Base-by-base conservation (phyloP, 129 eudicot genomes). In the Dittrichia graveolens region DNA sequence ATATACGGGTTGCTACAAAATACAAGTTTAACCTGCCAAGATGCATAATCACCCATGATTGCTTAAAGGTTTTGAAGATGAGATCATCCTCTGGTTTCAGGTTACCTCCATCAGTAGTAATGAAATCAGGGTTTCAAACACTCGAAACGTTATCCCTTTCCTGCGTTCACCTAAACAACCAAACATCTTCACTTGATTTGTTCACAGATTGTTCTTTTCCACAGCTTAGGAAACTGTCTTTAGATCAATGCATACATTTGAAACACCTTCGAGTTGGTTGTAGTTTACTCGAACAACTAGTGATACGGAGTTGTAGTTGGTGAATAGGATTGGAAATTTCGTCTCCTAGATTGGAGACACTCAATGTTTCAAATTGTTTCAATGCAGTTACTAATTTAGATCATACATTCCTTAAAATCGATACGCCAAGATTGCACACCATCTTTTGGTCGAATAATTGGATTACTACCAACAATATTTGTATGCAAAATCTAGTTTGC, bases 1-100 rank as follows among this genome's bases (percentile, higher is more conserved):
- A 91, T 53, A 73, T 91, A 3, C 80, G 80, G 59, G 88, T 87
- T 16, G 47, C 76, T 8, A 91, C 91, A 2, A 64, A 78, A 50
- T 91, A 85, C 40, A 79, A 70, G 44, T 85, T 91, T 60, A 91
- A 87, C 60, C 83, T 91, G 34, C 91, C 97, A 0, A 75, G 91
- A 40, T 71, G 91, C 69, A 58, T 85, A 9, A 60, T 76, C 0
- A 71, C 8, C 1, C 60, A 85, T 55, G 74, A 73, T 18, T 73
- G 80, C 1, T 60, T 91, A 18, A 76, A 80, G 75, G 83, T 76
- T 64, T 71, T 87, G 42, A 79, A 82, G 61, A 60, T 91, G 37
- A 85, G 58, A 72, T 82, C 91, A 12, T 37, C 47, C 44, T 84
- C 84, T 2, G 89, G 91, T 3, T 83, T 91, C 59, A 68, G 97